Evolutionary conservation across 1,284 basidiomycete genomes (phyloP).

Genomic region (Ustanciosporium gigantosporum): DNA sequence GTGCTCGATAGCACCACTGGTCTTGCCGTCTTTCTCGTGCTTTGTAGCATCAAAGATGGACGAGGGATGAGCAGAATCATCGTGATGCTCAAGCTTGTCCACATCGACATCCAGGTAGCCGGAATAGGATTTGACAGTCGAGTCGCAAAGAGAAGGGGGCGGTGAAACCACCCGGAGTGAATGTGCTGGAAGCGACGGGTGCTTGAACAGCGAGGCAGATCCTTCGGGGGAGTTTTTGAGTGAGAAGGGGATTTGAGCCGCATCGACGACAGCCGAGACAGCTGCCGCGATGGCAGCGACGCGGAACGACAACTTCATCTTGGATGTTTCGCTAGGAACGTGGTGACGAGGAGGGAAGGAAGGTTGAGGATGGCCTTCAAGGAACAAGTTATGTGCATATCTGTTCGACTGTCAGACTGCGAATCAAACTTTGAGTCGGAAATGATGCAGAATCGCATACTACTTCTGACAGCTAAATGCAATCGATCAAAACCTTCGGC

Average conservation of each 20-base stretch:
- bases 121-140: conserved; percentile 42
- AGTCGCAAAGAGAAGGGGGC: conserved; percentile 48
- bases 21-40: conserved; percentile 21
- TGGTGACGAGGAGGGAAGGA: background rate
- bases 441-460: too few relatives aligned
- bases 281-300: conserved; percentile 8
- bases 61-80: conserved; percentile 1
- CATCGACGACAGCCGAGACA: background rate
- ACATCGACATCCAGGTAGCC: conserved; percentile 60
- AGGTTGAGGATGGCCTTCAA: background rate
- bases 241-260: conserved; percentile 34
- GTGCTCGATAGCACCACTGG: conserved; percentile 55
- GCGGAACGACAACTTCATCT: background rate
- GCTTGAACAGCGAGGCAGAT: conserved; percentile 14
- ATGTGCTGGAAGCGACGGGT: conserved; percentile 57
- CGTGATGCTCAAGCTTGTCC: conserved; percentile 43
- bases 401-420: too few relatives aligned
- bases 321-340: too few relatives aligned
- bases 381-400: too few relatives aligned
- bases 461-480: too few relatives aligned
- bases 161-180: conserved; percentile 47
- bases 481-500: too few relatives aligned
- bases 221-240: conserved; percentile 1
- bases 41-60: conserved; percentile 3
- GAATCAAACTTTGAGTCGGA: too few relatives aligned